These are phyloP conservation scores for Xylaria sp. DNA, from an alignment of 2,329 filamentous ascomycete species.

Conservation along the genomic window DNA sequence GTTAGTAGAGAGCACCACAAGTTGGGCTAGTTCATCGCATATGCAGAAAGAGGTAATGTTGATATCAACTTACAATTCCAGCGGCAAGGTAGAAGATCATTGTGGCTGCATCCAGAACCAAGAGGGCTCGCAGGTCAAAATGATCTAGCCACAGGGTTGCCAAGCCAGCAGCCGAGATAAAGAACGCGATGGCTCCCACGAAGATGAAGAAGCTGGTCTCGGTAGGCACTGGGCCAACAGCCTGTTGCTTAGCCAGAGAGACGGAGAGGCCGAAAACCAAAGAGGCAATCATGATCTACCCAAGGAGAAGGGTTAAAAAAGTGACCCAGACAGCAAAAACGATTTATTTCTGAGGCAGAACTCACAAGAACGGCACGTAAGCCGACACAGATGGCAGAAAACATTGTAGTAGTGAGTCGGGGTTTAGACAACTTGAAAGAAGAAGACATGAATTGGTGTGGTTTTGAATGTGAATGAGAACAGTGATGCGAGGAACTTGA, in stretches of 20 bases:
- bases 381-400: background rate
- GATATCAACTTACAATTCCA: constrained; percentile 6
- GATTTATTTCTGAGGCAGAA: background rate
- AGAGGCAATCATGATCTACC: constrained; percentile 2
- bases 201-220: constrained; percentile 14
- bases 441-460: too few species aligned
- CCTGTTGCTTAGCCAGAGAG: constrained; percentile 9
- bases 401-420: background rate
- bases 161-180: constrained; percentile 10
- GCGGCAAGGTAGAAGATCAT: background rate
- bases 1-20: background rate
- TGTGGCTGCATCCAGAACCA: too few species aligned
- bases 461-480: too few species aligned
- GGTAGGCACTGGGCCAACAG: background rate
- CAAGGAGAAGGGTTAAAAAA: background rate
- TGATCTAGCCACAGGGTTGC: constrained; percentile 4
- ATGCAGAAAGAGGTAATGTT: background rate
- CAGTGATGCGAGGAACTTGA: too few species aligned
- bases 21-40: background rate
- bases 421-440: too few species aligned
- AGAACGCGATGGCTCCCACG: constrained; percentile 2
- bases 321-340: background rate
- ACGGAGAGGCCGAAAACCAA: constrained; percentile 13
- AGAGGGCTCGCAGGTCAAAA: background rate
- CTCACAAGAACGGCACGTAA: constrained; percentile 13